Evolutionary conservation across 768 basidiomycete species (phyloP).

Genomic region (Kwoniella botswanensis): DNA sequence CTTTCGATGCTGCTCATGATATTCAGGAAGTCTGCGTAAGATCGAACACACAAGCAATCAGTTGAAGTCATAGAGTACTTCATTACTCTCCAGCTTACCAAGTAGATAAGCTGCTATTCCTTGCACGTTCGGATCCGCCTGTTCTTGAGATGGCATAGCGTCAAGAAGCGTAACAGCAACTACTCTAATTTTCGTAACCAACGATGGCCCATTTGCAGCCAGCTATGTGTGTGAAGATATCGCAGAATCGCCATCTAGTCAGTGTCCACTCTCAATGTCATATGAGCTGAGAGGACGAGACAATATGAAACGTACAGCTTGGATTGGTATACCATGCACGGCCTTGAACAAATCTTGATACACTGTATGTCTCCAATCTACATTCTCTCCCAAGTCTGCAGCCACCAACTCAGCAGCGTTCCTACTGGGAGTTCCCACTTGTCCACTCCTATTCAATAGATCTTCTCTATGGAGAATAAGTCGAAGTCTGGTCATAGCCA

Average conservation of each 20-base stretch:
- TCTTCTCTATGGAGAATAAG: slow-evolving; percentile 44
- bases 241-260: background rate
- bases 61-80: background rate
- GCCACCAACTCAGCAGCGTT: slow-evolving; percentile 37
- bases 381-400: slow-evolving; percentile 33
- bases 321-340: slow-evolving; percentile 37
- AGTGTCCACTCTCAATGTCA: background rate
- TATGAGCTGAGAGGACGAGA: too few species aligned
- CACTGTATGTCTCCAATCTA: slow-evolving; percentile 35
- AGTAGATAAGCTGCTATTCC: slow-evolving; percentile 42
- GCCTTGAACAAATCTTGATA: slow-evolving; percentile 45
- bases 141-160: slow-evolving; percentile 33
- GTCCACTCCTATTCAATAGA: slow-evolving; percentile 33
- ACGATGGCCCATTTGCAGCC: slow-evolving; percentile 41
- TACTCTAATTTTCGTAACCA: slow-evolving; percentile 40
- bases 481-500: slow-evolving; percentile 41
- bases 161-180: slow-evolving; percentile 45
- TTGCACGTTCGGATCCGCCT: slow-evolving; percentile 35
- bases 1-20: slow-evolving; percentile 46
- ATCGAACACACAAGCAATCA: background rate
- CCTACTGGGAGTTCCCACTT: slow-evolving; percentile 28
- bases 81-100: slow-evolving; percentile 18
- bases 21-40: slow-evolving; percentile 35
- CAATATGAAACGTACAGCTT: slow-evolving; percentile 24
- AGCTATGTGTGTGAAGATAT: slow-evolving; percentile 23